Conservation (phyloP, 768 basidiomycete genomes). For the Suillus occidentalis region DNA sequence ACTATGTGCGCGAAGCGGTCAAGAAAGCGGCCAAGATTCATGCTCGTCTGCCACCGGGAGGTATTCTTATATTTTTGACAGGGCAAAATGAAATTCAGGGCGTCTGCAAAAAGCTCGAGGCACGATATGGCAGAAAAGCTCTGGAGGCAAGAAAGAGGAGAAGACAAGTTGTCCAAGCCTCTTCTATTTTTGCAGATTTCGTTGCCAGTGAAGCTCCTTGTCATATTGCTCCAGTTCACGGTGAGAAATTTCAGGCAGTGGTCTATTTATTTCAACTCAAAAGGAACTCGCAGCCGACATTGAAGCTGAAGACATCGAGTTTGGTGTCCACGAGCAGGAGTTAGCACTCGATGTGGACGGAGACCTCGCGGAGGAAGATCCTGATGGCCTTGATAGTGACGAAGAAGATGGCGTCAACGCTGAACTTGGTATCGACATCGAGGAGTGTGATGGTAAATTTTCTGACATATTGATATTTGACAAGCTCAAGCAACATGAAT, state of each 20-base stretch:
- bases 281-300: constrained; percentile 53
- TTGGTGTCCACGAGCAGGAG: constrained; percentile 51
- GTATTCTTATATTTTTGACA: constrained; percentile 90
- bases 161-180: constrained; percentile 24
- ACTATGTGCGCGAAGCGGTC: constrained; percentile 89
- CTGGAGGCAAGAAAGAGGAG: constrained; percentile 51
- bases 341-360: constrained; percentile 71
- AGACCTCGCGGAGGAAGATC: constrained; percentile 59
- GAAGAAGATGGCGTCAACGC: constrained; percentile 55
- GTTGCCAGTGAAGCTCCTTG: constrained; percentile 11
- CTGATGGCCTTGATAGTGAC: constrained; percentile 74
- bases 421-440: constrained; percentile 57
- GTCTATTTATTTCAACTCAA: background rate
- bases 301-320: constrained; percentile 80
- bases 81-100: constrained; percentile 94
- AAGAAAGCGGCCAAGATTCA: constrained; percentile 93
- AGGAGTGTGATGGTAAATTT: constrained; percentile 64
- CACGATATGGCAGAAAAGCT: constrained; percentile 68
- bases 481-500: background rate
- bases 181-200: constrained; percentile 29
- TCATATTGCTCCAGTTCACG: constrained; percentile 21
- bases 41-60: constrained; percentile 86
- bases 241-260: constrained; percentile 5
- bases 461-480: constrained; percentile 7
- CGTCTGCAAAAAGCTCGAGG: constrained; percentile 79